phyloP scores from a whole-genome alignment of 495 filamentous ascomycete species.

The Ascodesmis nigricans region DNA sequence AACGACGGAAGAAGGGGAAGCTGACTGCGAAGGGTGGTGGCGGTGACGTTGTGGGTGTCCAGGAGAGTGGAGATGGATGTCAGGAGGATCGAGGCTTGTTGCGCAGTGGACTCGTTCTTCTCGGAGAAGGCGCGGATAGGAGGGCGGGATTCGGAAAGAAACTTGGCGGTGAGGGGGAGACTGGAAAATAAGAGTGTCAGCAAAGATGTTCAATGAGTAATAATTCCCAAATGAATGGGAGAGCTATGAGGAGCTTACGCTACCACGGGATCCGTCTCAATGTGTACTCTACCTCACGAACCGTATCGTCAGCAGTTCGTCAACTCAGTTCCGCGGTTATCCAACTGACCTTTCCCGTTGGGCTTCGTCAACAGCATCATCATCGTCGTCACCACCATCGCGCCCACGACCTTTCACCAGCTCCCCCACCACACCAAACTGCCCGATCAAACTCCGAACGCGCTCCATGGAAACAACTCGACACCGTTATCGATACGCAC shows the following conservation, averaged over 20 bases:
- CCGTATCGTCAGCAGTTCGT: constrained; percentile 6
- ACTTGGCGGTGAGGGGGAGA: constrained; percentile 2
- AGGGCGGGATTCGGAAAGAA: constrained; percentile 4
- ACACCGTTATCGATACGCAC: neutral
- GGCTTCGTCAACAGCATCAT: neutral
- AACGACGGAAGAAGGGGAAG: constrained; percentile 6
- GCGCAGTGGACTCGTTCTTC: constrained; percentile 5
- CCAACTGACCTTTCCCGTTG: constrained; percentile 10
- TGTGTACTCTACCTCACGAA: constrained; percentile 3
- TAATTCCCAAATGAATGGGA: neutral
- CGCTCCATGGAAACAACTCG: constrained; percentile 6
- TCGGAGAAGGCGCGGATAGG: constrained; percentile 1
- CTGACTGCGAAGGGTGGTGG: constrained; percentile 7
- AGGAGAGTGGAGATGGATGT: constrained; percentile 10
- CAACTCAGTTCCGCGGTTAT: neutral
- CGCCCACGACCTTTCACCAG: neutral
- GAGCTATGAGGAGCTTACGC: neutral
- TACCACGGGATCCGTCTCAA: neutral
- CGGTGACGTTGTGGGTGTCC: constrained; percentile 5
- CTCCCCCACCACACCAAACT: constrained; percentile 1
- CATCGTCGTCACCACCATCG: neutral
- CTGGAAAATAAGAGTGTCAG: constrained; percentile 4
- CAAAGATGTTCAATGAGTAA: neutral
- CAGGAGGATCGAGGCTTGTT: constrained; percentile 6
- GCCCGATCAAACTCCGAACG: constrained; percentile 11